Base-by-base conservation (phyloP, 305 asterid species). In the Solanum aculeatissimum region DNA sequence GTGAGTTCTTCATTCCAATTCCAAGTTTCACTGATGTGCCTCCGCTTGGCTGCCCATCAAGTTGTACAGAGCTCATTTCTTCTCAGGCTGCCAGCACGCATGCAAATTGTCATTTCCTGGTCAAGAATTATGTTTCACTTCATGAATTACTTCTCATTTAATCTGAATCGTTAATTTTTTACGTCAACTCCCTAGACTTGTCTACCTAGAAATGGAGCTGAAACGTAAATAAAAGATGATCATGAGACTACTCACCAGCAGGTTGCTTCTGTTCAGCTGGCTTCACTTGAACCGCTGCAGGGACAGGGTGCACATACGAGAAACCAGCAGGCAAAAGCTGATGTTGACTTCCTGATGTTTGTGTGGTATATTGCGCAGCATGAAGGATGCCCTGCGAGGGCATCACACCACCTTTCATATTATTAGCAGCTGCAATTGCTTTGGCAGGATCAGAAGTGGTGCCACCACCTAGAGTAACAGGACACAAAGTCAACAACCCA, bases 31-130 rank as follows among this genome's bases (percentile, higher is more conserved):
- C 16, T 62, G 58, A 38, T 16, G 63, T 4, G 43, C 84, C 57
- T 27, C 27, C 18, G 25, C 11, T 47, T 29, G 62, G 82, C 45
- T 25, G 82, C 55, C 82, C 82, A 51, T 77, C 82, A 77, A 77
- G 82, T 27, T 51, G 63, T 49, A 49, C 45, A 51, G 25, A 4
- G 82, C 38, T 94, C 96, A 94, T 87, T 94, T 94, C 96, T 97
- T 95, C 93, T 96, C 98, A 92, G 97, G 95, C 96, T 95, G 97
- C 98, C 99, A 87, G 89, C 86, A 92, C 84, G 91, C 88, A 89
- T 91, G 93, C 91, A 94, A 90, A 92, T 92, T 94, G 83, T 92
- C 98, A 89, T 94, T 92, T 88, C 98, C 97, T 92, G 97, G 86
- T 90, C 94, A 95, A 88, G 80, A 89, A 91, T 84, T 35, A 57